Evolutionary conservation across 805 yeast genomes (phyloP), one percentile per base, ranked within the genome.

Genomic region (Phaffomyces antillensis): DNA sequence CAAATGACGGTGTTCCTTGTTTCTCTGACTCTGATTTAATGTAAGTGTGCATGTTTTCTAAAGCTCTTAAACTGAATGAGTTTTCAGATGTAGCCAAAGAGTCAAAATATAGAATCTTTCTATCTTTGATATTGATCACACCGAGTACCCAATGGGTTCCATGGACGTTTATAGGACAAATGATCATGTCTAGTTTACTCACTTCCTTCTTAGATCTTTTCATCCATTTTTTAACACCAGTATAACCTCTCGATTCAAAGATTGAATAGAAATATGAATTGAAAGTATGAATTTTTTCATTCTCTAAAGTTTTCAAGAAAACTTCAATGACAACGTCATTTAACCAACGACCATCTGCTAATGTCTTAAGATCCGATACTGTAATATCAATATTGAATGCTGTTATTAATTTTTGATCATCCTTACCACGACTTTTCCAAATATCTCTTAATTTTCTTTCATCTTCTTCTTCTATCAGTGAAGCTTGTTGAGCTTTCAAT

Each of bases 71-170:
- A 6, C 70, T 67, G 33, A 57, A 60, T 2, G 61, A 56, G 6
- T 74, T 78, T 40, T 57, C 56, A 31, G 61, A 59, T 4, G 60
- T 59, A n/a, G 72, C 62, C 44, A 93, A 65, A 0, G 97, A 89
- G 64, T 93, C 99, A 52, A 77, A 80, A 58, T 86, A 91, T 16
- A 74, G 67, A 44, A 91, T 80, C 36, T 75, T 68, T 52, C 73
- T 71, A 5, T 70, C 64, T 37, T 63, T 64, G 48, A 88, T 76
- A 62, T 93, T 82, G 20, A 91, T 72, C 35, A 83, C 83, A 0
- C 91, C 89, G 26, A 89, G 65, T 2, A 95, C 93, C 99, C 99
- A 93, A 63, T 93, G 99, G 1, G 90, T 76, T 45, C 81, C 79
- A 64, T 77, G 74, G 23, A 85, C 68, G 56, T 93, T 93, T n/a